Evolutionary conservation across 176 grass and related monocot species (phyloP), one percentile per base, ranked within the genome.

Genomic region (Tuctoria greenei): DNA sequence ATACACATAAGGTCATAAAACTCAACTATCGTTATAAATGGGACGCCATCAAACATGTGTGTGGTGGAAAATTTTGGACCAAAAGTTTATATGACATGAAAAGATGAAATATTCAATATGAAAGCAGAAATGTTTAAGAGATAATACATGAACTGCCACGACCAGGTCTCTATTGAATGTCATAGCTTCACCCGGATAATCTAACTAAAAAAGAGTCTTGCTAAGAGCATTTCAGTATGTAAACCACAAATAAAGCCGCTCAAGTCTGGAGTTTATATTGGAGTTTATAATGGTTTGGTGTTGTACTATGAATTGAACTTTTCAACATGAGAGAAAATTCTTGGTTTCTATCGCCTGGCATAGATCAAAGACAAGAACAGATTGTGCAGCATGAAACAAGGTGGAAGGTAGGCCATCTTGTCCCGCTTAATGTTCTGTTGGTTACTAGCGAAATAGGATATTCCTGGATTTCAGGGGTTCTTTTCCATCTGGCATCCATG

Each of bases 271-370:
- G n/a, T 64, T 43, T 67, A n/a, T 64, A 18, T 66, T 46, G 67
- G 5, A 66, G 50, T 67, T 16, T 63, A 78, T 78, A 87, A 78
- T 63, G 55, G 35, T 69, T 42, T 9, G 54, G 50, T 40, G 54
- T 59, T 78, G 60, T 42, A 77, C 24, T 60, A 71, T 28, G 17
- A 67, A 34, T 42, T 25, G 10, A 61, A 64, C 4, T 44, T 78
- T 74, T 34, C 68, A 52, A 62, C 23, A 45, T 16, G 40, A 69
- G 34, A 65, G 67, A 51, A 26, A 26, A 35, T 23, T 74, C 74
- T 79, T 83, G 16, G 86, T 75, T 83, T 88, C 6, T 73, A 79
- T 88, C 69, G 64, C 44, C 75, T 46, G 64, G 70, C 81, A 37
- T 55, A 79, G 36, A 76, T 69, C 39, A 69, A 10, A 41, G 46